Conservation (phyloP, 441 rosid genomes). For the Cnidoscolus chayamansa region DNA sequence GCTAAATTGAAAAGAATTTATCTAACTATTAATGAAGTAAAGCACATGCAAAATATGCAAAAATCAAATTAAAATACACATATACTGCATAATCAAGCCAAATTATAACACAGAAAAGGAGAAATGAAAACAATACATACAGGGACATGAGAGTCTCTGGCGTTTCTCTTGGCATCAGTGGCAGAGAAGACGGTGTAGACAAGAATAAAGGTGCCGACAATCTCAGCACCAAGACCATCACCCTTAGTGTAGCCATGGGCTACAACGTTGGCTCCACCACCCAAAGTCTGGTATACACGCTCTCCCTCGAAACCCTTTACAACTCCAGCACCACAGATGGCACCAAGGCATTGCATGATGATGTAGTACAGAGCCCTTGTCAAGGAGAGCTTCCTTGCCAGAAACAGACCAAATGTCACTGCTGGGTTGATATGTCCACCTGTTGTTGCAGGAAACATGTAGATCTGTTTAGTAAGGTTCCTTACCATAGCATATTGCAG, state of each 20-base stretch:
- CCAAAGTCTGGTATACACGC: slow-evolving; percentile 15
- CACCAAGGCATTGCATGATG: slow-evolving; percentile 84
- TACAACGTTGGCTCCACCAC: slow-evolving; percentile 80
- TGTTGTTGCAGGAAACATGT: slow-evolving; percentile 21
- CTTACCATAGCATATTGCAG: not conserved
- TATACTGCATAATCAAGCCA: not conserved
- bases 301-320: slow-evolving; percentile 69
- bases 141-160: slow-evolving; percentile 93
- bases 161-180: slow-evolving; percentile 87
- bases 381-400: slow-evolving; percentile 75
- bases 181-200: slow-evolving; percentile 96
- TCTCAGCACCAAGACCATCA: slow-evolving; percentile 88
- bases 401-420: slow-evolving; percentile 73
- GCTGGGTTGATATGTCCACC: slow-evolving; percentile 94
- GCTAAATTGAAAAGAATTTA: not conserved
- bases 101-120: not conserved
- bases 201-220: slow-evolving; percentile 79
- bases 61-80: not conserved
- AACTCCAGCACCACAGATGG: slow-evolving; percentile 89
- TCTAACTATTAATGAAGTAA: not conserved
- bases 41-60: not conserved
- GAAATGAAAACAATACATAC: slow-evolving; percentile 37
- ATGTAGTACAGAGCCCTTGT: slow-evolving; percentile 76
- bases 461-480: slow-evolving; percentile 21
- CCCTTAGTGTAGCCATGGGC: slow-evolving; percentile 65